Evolutionary conservation across 805 yeast genomes (phyloP).

Genomic region (Yamadazyma scolyti): DNA sequence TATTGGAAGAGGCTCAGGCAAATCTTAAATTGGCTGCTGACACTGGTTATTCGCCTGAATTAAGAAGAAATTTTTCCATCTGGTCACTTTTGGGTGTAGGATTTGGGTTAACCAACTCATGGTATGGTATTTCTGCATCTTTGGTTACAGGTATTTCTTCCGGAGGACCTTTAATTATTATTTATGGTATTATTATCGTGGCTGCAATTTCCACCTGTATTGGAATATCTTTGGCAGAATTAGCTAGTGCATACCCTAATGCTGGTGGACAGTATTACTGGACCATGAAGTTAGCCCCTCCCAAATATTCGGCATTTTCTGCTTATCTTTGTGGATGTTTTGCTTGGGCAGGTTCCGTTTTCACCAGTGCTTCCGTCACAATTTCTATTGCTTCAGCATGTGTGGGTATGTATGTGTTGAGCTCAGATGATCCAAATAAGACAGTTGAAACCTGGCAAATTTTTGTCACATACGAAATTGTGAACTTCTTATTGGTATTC

Average conservation of each 20-base stretch:
- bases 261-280: slow-evolving; percentile 43
- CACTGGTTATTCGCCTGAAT: slow-evolving; percentile 28
- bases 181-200: slow-evolving; percentile 37
- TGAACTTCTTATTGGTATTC: slow-evolving; percentile 40
- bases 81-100: slow-evolving; percentile 37
- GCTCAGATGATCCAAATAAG: slow-evolving; percentile 32
- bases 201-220: slow-evolving; percentile 31
- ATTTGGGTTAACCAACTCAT: slow-evolving; percentile 38
- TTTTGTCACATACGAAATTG: slow-evolving; percentile 46
- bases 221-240: slow-evolving; percentile 35
- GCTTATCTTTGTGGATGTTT: slow-evolving; percentile 37
- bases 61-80: slow-evolving; percentile 29
- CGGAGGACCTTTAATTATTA: slow-evolving; percentile 37
- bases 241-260: slow-evolving; percentile 36
- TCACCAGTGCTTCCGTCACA: slow-evolving; percentile 39
- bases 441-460: slow-evolving; percentile 45
- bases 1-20: slow-evolving; percentile 12
- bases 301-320: slow-evolving; percentile 31
- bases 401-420: slow-evolving; percentile 34
- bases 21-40: slow-evolving; percentile 24
- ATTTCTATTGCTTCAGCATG: slow-evolving; percentile 28
- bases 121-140: slow-evolving; percentile 39
- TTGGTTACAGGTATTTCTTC: slow-evolving; percentile 37
- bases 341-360: slow-evolving; percentile 39
- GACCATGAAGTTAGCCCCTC: slow-evolving; percentile 36